Percentiles rank a stretch among this genome's conserved stretches.
Conservation (phyloP, 1,139 yeast genomes). For the Pichia sp. region DNA sequence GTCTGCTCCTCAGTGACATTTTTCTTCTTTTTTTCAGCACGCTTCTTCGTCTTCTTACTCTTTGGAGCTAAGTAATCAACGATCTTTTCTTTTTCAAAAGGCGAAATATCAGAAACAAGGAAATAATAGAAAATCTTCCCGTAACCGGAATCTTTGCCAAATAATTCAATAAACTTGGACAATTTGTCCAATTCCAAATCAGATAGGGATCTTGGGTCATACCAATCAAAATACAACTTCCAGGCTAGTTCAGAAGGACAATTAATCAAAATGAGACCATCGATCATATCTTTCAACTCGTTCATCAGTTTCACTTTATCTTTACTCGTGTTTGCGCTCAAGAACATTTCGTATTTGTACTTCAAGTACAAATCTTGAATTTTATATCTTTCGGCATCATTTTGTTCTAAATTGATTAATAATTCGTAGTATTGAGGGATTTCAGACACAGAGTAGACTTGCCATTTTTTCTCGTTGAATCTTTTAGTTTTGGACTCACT, state of each 20-base stretch:
- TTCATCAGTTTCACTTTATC: constrained; percentile 32
- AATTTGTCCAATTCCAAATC: constrained; percentile 43
- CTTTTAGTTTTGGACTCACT: constrained; percentile 23
- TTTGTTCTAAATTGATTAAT: constrained; percentile 51
- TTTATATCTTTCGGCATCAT: constrained; percentile 55
- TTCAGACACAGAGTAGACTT: constrained; percentile 39
- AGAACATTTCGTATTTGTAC: constrained; percentile 48
- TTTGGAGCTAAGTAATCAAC: constrained; percentile 20
- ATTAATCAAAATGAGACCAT: constrained; percentile 65
- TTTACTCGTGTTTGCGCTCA: constrained; percentile 32
- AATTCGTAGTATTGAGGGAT: constrained; percentile 46
- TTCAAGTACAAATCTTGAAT: constrained; percentile 54
- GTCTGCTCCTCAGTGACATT: constrained; percentile 4
- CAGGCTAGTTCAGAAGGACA: constrained; percentile 60
- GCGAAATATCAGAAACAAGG: constrained; percentile 60
- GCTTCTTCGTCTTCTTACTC: constrained; percentile 22
- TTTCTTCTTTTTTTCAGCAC: constrained; percentile 4
- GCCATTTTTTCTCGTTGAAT: constrained; percentile 40
- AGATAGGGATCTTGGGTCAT: constrained; percentile 44
- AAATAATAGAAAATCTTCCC: constrained; percentile 56
- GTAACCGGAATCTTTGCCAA: constrained; percentile 46
- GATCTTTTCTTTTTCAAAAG: constrained; percentile 33
- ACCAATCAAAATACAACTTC: constrained; percentile 71
- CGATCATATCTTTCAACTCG: constrained; percentile 49
- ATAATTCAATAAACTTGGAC: constrained; percentile 42